Base-by-base conservation (phyloP, 2,329 filamentous ascomycete species). In the Scedosporium boydii region DNA sequence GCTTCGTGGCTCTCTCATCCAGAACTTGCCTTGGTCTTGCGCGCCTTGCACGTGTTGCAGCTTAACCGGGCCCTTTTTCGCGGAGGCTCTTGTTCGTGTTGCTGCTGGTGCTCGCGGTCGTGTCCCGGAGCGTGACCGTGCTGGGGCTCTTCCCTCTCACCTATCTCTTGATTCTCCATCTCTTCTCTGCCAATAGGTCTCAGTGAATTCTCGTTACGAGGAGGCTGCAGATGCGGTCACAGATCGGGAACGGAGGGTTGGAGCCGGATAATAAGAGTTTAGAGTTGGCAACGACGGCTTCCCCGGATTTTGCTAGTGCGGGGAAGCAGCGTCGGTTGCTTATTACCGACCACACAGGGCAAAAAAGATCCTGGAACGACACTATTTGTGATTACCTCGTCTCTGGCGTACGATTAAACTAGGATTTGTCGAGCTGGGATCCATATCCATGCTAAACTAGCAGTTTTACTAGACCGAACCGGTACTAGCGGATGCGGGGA, bases 1-100 rank as follows among this genome's bases (percentile, higher is more conserved):
- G 38, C 16, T 27, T 38, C 21, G 21, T 57, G 21, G 34, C 34
- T 41, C 27, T 29, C 27, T 58, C 26, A 38, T 18, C 34, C n/a
- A 2, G 10, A 18, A 23, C 58, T 51, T 23, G 21, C 58, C 58
- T 51, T 60, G 18, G 58, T 60, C 44, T 60, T 60, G 21, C 58
- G 58, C 7, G 58, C 58, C 42, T 60, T 60, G 16, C 58, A 60
- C n/a, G 58, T 60, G 58, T 51, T 60, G 38, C 58, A 60, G n/a
- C 58, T 60, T 38, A 60, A 51, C 7, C 58, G 42, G 26, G 58
- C 58, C 44, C 58, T 60, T 18, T 60, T 60, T 12, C 58, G 18
- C 21, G 58, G 58, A 29, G 42, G 21, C 23, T 60, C 57, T 18
- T 44, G 57, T 16, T 42, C 57, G 9, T 18, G 34, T 14, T 38